phyloP scores from a whole-genome alignment of 768 basidiomycete species.

The Obba rivulosa region DNA sequence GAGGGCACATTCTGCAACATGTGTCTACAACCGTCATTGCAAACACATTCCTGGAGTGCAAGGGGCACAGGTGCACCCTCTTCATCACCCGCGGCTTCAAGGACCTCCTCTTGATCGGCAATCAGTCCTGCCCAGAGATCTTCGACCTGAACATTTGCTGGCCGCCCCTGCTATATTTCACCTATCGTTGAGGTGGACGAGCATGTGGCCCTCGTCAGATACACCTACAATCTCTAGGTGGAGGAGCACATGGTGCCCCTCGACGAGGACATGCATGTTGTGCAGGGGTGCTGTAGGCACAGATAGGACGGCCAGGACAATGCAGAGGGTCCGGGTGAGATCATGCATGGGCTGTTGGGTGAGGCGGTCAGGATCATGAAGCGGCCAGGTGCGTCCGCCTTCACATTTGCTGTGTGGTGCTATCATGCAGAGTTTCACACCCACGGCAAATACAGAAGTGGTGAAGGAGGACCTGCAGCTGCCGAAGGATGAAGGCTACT shows the following conservation, averaged over 20 bases:
- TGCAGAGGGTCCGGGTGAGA: slow-evolving; percentile 75
- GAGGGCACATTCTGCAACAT: too few relatives aligned
- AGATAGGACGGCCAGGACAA: slow-evolving; percentile 69
- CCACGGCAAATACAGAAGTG: slow-evolving; percentile 39
- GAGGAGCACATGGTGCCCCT: slow-evolving; percentile 76
- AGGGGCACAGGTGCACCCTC: slow-evolving; percentile 87
- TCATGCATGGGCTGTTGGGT: slow-evolving; percentile 79
- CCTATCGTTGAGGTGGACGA: slow-evolving; percentile 80
- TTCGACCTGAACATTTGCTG: slow-evolving; percentile 92
- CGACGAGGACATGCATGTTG: slow-evolving; percentile 61
- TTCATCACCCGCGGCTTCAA: slow-evolving; percentile 89
- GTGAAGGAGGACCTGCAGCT: slow-evolving; percentile 59
- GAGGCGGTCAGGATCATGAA: slow-evolving; percentile 84
- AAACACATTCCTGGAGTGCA: slow-evolving; percentile 91
- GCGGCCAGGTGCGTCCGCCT: slow-evolving; percentile 53
- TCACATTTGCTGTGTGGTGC: too few relatives aligned
- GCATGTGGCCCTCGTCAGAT: slow-evolving; percentile 90
- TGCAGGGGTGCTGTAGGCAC: slow-evolving; percentile 64
- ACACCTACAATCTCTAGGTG: slow-evolving; percentile 81
- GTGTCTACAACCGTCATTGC: slow-evolving; percentile 96
- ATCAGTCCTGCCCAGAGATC: slow-evolving; percentile 91
- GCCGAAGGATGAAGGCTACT: slow-evolving; percentile 77
- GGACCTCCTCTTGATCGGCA: slow-evolving; percentile 89
- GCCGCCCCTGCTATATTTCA: slow-evolving; percentile 67
- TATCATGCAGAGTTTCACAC: not conserved